phyloP scores from a whole-genome alignment of 805 yeast species.

The Myxozyma sirexii region DNA sequence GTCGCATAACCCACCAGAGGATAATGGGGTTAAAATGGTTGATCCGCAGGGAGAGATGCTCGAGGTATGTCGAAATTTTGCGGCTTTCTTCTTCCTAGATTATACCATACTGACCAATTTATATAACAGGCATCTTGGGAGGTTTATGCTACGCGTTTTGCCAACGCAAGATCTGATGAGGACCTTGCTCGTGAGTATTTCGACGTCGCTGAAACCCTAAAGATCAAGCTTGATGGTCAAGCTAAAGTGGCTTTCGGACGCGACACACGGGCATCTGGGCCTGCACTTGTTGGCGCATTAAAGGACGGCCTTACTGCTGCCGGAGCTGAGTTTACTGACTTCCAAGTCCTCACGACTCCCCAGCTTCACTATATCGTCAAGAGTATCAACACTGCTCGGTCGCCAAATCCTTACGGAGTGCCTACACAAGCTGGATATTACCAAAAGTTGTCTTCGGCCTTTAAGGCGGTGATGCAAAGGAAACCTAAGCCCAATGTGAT shows the following conservation, averaged over 20 bases:
- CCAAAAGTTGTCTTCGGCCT: constrained; percentile 59
- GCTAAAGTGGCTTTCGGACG: constrained; percentile 66
- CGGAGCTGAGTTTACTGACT: constrained; percentile 54
- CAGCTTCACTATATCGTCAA: constrained; percentile 88
- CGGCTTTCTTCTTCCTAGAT: not conserved
- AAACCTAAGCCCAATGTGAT: constrained; percentile 46
- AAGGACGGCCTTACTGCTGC: constrained; percentile 61
- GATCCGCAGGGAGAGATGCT: constrained; percentile 60
- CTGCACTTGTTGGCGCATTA: constrained; percentile 59
- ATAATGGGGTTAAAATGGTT: constrained; percentile 90
- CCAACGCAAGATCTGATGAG: constrained; percentile 61
- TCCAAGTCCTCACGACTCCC: constrained; percentile 85
- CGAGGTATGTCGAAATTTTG: constrained; percentile 19
- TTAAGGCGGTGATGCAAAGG: constrained; percentile 47
- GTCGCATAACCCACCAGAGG: constrained; percentile 57
- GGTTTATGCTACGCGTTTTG: constrained; percentile 71
- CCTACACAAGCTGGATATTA: constrained; percentile 72
- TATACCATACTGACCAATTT: not conserved
- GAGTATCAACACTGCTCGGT: constrained; percentile 59
- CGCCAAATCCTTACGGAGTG: constrained; percentile 55
- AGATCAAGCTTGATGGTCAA: constrained; percentile 47
- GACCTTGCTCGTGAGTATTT: constrained; percentile 49
- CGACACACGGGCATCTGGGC: constrained; percentile 87
- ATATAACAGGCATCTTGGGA: constrained; percentile 65
- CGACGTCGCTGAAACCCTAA: constrained; percentile 46